Conservation (phyloP, 140 eudicot genomes). For the Ambrosia hybrid region DNA sequence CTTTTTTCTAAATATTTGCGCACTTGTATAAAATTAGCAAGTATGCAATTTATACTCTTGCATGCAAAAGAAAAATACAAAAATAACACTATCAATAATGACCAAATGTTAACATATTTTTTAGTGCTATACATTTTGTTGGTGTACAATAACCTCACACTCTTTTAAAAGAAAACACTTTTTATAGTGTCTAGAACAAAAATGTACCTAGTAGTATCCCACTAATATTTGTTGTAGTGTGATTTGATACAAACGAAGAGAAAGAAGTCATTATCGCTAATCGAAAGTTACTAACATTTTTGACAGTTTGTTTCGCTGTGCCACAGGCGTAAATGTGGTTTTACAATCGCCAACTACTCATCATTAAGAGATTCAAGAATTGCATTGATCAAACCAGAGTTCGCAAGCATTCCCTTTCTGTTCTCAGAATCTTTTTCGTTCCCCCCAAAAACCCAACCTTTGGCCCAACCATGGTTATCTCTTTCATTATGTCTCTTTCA, state of each 20-base stretch:
- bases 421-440: background rate
- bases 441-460: slow-evolving; percentile 41
- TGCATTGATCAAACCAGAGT: slow-evolving; percentile 24
- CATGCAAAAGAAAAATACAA: background rate
- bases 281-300: slow-evolving; percentile 47
- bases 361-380: slow-evolving; percentile 61
- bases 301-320: slow-evolving; percentile 99
- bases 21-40: background rate
- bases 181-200: background rate
- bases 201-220: background rate
- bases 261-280: background rate
- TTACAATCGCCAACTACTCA: slow-evolving; percentile 70
- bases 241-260: background rate
- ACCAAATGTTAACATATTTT: too few relatives aligned
- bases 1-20: background rate
- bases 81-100: too few relatives aligned
- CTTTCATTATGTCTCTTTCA: slow-evolving; percentile 39
- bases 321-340: slow-evolving; percentile 95
- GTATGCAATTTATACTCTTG: background rate
- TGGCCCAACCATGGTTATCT: slow-evolving; percentile 98
- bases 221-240: background rate
- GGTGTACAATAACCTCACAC: too few relatives aligned
- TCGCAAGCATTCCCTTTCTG: slow-evolving; percentile 6
- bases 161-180: too few relatives aligned
- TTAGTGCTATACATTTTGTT: too few relatives aligned